These are phyloP conservation scores for Syzygium syzygioides DNA, from an alignment of 441 rosid species.

Conservation along the genomic window DNA sequence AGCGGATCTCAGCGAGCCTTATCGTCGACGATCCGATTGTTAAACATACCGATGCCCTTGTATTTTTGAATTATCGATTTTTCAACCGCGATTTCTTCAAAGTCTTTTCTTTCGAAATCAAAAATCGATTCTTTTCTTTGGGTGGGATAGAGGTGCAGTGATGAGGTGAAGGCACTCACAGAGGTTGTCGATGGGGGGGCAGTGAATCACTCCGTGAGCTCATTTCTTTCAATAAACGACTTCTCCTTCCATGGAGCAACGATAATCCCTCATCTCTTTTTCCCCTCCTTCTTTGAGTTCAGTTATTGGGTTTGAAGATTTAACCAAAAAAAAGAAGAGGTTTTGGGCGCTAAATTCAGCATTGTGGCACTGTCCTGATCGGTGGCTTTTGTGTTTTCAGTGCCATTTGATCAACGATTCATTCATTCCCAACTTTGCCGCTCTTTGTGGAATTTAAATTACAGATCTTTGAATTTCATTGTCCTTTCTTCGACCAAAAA, in stretches of 20 bases:
- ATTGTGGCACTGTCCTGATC: too few relatives aligned
- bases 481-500: background rate
- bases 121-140: background rate
- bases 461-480: background rate
- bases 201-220: too few relatives aligned
- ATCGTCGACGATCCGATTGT: slow-evolving; percentile 18
- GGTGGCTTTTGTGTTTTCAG: background rate
- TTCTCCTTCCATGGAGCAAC: slow-evolving; percentile 96
- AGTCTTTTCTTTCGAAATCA: background rate
- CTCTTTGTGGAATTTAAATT: background rate
- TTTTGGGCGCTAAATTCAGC: too few relatives aligned
- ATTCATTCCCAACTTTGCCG: background rate
- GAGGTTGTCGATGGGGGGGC: too few relatives aligned
- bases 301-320: background rate
- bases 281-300: background rate
- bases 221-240: slow-evolving; percentile 36
- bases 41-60: slow-evolving; percentile 78
- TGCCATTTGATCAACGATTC: slow-evolving; percentile 50
- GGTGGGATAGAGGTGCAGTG: slow-evolving; percentile 29
- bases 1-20: background rate
- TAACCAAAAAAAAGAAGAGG: background rate
- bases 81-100: background rate
- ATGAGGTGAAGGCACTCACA: slow-evolving; percentile 23
- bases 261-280: background rate
- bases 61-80: too few relatives aligned